Conservation (phyloP, 2,329 filamentous ascomycete species). For the Annulohypoxylon truncatum region DNA sequence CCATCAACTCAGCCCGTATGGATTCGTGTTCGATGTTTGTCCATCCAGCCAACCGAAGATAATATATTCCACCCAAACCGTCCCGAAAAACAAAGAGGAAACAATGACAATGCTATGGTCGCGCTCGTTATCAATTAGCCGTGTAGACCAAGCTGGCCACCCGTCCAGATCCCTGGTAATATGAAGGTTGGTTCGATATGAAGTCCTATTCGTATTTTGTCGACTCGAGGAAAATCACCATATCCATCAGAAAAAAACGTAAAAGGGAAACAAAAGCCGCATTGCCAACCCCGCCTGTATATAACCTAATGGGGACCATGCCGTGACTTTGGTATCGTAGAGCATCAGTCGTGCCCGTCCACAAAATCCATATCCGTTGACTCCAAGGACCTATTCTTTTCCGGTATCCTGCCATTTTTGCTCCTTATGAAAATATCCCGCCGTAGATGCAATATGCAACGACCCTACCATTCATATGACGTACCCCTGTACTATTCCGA, state of each 20-base stretch:
- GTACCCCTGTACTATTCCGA: neutral
- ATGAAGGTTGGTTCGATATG: neutral
- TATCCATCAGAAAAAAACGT: neutral
- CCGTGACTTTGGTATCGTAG: constrained; percentile 20
- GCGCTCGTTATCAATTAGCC: neutral
- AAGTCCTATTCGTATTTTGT: neutral
- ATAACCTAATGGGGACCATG: neutral
- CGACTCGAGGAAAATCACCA: neutral
- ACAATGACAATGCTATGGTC: neutral
- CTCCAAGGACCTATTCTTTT: constrained; percentile 30
- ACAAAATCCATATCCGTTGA: constrained; percentile 30
- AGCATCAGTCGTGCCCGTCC: constrained; percentile 22
- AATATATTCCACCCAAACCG: neutral
- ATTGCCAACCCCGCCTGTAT: constrained; percentile 10
- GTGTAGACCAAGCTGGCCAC: neutral
- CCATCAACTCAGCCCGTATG: constrained; percentile 9
- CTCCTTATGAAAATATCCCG: constrained; percentile 11
- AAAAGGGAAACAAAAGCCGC: neutral
- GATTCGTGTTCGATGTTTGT: constrained; percentile 18
- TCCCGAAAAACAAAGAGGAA: neutral
- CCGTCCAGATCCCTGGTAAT: neutral
- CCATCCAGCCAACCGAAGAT: constrained; percentile 8
- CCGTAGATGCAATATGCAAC: constrained; percentile 12
- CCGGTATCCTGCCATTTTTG: constrained; percentile 7
- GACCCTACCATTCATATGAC: neutral